phyloP scores from a whole-genome alignment of 1,139 yeast species.

The Blastobotrys proliferans region DNA sequence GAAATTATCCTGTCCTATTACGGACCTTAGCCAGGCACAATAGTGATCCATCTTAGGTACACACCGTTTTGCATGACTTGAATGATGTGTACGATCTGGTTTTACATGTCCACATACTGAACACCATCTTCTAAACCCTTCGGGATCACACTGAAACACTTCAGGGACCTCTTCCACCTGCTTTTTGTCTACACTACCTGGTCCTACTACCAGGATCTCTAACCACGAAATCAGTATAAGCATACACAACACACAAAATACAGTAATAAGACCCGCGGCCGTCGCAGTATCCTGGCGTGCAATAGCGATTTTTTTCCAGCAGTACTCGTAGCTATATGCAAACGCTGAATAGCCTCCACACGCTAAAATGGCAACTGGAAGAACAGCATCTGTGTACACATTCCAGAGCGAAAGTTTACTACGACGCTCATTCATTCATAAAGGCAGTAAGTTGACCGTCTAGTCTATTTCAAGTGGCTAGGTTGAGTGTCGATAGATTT shows the following conservation, averaged over 20 bases:
- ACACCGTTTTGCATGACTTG: conserved; percentile 64
- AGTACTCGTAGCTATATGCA: conserved; percentile 34
- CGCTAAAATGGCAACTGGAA: neutral
- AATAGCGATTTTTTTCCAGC: conserved; percentile 32
- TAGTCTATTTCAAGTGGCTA: no score
- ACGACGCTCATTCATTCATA: no score
- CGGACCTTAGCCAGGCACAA: conserved; percentile 89
- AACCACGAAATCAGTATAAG: conserved; percentile 24
- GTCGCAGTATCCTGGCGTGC: conserved; percentile 19
- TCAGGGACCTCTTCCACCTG: conserved; percentile 20
- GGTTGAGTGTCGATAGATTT: no score
- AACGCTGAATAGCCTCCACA: conserved; percentile 31
- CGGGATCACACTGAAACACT: conserved; percentile 36
- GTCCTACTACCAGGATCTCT: conserved; percentile 32
- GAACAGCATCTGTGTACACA: no score
- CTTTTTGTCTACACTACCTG: conserved; percentile 27
- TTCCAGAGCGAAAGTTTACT: no score
- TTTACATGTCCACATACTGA: conserved; percentile 72
- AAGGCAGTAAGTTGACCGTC: no score
- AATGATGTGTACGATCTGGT: conserved; percentile 86
- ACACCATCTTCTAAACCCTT: conserved; percentile 57
- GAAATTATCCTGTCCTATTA: conserved; percentile 77
- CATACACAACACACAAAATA: conserved; percentile 24
- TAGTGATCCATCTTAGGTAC: conserved; percentile 66
- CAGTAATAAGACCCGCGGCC: conserved; percentile 33